These are phyloP conservation scores for Atalantia buxifolia DNA, from an alignment of 345 rosid genomes.

Conservation along the genomic window DNA sequence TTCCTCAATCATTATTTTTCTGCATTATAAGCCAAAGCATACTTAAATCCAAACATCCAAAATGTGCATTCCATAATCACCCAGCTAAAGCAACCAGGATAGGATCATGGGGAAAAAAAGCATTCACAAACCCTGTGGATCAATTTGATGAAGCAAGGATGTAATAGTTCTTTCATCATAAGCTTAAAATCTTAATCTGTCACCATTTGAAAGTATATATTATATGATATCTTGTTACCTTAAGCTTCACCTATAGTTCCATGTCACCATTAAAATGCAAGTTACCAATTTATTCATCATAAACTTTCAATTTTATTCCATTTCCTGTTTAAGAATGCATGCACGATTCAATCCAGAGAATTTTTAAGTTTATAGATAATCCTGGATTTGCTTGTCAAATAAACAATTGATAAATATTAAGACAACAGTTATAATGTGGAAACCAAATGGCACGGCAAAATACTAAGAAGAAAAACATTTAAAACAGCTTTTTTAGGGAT, in stretches of 20 bases:
- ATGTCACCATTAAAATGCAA: background rate
- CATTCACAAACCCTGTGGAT: background rate
- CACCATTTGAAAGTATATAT: background rate
- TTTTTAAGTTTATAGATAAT: conserved; percentile 2
- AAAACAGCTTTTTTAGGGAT: background rate
- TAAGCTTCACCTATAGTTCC: background rate
- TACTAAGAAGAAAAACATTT: background rate
- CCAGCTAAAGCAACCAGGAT: background rate
- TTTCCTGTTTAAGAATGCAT: background rate
- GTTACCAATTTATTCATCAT: background rate
- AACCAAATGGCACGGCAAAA: background rate
- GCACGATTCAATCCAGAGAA: background rate
- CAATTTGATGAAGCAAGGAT: background rate
- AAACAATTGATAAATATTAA: background rate
- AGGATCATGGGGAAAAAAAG: background rate
- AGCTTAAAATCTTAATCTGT: background rate
- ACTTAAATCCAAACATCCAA: background rate
- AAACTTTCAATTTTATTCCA: background rate
- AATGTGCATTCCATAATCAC: background rate
- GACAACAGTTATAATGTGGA: conserved; percentile 1
- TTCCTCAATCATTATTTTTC: background rate
- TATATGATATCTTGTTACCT: background rate
- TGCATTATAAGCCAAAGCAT: background rate
- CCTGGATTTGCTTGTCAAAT: background rate
- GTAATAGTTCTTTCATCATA: background rate